Percentiles rank a stretch among this genome's conserved stretches.
Evolutionary conservation across 1,284 basidiomycete species (phyloP).

Genomic region (Cryptococcus amylolentus): DNA sequence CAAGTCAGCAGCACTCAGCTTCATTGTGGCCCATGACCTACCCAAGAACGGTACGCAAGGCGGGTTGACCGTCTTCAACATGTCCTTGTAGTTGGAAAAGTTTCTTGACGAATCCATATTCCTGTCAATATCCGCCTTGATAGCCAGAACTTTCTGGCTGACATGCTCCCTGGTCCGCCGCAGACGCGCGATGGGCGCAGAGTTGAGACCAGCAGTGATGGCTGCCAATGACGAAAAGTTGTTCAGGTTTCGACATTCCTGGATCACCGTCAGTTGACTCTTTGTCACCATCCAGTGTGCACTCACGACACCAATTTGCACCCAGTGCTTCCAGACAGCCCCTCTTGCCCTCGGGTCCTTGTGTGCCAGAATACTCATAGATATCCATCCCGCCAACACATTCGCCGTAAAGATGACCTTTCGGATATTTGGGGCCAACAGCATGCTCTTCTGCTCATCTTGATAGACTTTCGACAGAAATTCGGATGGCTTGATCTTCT

Average conservation of each 20-base stretch:
- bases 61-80: conserved; percentile 78
- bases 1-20: neutral
- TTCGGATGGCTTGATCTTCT: conserved; percentile 84
- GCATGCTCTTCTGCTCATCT: conserved; percentile 12
- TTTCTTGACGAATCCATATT: conserved; percentile 88
- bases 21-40: conserved; percentile 35
- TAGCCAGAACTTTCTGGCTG: conserved; percentile 46
- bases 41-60: conserved; percentile 98
- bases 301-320: conserved; percentile 82
- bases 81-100: conserved; percentile 85
- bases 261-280: neutral
- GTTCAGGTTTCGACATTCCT: conserved; percentile 84
- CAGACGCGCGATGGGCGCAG: conserved; percentile 84
- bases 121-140: conserved; percentile 66
- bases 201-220: conserved; percentile 89
- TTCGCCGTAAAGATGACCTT: conserved; percentile 87
- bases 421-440: conserved; percentile 55
- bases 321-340: conserved; percentile 78
- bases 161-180: conserved; percentile 76
- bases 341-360: conserved; percentile 83
- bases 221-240: conserved; percentile 99
- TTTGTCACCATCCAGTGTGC: neutral
- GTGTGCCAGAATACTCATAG: conserved; percentile 71
- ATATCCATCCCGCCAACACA: conserved; percentile 78
- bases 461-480: conserved; percentile 62